phyloP scores from a whole-genome alignment of 352 stramenopile species.

The Pythium sp. region DNA sequence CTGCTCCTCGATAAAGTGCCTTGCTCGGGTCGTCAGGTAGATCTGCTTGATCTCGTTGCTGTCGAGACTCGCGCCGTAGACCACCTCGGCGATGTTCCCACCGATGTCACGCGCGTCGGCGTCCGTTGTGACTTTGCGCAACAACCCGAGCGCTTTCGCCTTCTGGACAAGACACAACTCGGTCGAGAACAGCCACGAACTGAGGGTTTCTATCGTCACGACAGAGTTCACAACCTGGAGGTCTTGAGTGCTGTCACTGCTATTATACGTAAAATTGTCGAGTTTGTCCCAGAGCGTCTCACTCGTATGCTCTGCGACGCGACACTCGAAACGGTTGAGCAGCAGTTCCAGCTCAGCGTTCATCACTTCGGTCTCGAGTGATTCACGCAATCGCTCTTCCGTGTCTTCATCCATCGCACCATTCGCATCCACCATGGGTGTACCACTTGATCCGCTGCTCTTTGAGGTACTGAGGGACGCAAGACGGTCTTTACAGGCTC shows the following conservation, averaged over 20 bases:
- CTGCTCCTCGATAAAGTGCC: constrained; percentile 25
- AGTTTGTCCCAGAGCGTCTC: constrained; percentile 20
- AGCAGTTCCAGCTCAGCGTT: constrained; percentile 22
- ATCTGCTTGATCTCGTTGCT: constrained; percentile 29
- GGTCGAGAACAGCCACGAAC: constrained; percentile 23
- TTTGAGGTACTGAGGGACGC: not conserved
- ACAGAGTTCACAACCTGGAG: constrained; percentile 3
- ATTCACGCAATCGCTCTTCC: constrained; percentile 10
- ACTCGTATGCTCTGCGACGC: constrained; percentile 26
- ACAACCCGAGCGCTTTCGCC: constrained; percentile 4
- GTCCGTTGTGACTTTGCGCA: constrained; percentile 23
- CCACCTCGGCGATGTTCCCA: constrained; percentile 32
- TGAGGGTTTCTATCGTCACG: constrained; percentile 11
- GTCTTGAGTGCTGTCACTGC: constrained; percentile 1
- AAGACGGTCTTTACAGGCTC: constrained; percentile 18
- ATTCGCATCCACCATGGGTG: not conserved
- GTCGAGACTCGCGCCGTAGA: constrained; percentile 36
- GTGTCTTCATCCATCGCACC: not conserved
- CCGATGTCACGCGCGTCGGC: constrained; percentile 26
- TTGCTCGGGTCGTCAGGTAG: constrained; percentile 22
- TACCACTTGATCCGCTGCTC: not conserved
- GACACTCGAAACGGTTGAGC: constrained; percentile 37
- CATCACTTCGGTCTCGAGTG: constrained; percentile 2
- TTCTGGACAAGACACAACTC: constrained; percentile 13
- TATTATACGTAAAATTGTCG: not conserved